Percentiles rank a stretch among this genome's conserved stretches.
These are phyloP conservation scores for Antitrichia curtipendula DNA, from an alignment of 225 moss, liverwort and hornwort genomes.

Conservation along the genomic window DNA sequence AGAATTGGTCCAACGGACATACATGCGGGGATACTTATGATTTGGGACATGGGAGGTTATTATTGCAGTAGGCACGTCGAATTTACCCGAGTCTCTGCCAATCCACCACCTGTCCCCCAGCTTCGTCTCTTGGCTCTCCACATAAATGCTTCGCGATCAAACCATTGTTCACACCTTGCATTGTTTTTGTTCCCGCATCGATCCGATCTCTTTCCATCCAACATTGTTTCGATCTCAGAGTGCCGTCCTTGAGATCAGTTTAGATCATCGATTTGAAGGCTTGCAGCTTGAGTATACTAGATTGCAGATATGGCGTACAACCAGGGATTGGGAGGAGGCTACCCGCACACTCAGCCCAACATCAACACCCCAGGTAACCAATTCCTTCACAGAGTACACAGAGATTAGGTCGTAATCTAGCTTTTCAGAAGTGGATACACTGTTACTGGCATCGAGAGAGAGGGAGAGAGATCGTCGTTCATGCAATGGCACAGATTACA, in stretches of 20 bases:
- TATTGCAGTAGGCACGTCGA: not conserved
- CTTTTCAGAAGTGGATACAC: not conserved
- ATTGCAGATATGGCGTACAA: slow-evolving; percentile 7
- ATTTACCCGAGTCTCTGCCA: not conserved
- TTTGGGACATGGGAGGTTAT: not conserved
- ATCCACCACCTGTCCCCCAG: not conserved
- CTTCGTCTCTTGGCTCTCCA: not conserved
- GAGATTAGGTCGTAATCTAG: too few species aligned
- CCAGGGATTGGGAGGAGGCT: slow-evolving; percentile 7
- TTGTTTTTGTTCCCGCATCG: not conserved
- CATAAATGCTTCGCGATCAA: not conserved
- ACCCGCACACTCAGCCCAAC: not conserved
- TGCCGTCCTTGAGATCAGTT: not conserved
- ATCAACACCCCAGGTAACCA: not conserved
- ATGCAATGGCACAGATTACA: not conserved
- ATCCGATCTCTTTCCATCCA: not conserved
- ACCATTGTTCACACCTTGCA: too few species aligned
- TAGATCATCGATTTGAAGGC: not conserved
- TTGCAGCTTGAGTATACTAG: not conserved
- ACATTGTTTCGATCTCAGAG: not conserved
- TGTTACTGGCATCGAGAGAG: not conserved
- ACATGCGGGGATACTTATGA: not conserved
- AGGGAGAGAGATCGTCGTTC: not conserved
- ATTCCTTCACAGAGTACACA: not conserved
- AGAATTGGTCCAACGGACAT: not conserved